Evolutionary conservation across 176 grass and related monocot species (phyloP).

Genomic region (Oryza brachyantha): DNA sequence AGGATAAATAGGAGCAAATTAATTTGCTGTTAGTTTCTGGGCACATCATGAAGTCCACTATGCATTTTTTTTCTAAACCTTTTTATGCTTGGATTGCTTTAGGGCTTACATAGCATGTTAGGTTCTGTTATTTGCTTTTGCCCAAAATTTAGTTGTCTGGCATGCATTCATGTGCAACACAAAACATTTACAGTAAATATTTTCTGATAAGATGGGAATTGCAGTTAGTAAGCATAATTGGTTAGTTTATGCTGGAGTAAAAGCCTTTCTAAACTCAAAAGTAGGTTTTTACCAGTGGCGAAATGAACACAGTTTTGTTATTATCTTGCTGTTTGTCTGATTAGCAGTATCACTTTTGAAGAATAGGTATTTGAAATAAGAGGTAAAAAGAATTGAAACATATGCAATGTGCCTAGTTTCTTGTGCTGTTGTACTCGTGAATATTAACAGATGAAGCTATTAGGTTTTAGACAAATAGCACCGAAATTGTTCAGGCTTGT

Average conservation of each 20-base stretch:
- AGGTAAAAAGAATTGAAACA: not conserved
- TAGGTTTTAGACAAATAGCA: not conserved
- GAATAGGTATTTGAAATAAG: not conserved
- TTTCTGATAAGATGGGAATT: not conserved
- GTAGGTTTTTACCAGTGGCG: not conserved
- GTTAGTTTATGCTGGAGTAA: not conserved
- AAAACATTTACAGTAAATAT: not conserved
- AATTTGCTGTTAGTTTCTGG: not conserved
- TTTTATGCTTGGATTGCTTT: not conserved
- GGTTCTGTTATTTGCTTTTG: not conserved
- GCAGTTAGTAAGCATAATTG: not conserved
- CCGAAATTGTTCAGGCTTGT: not conserved
- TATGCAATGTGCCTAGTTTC: not conserved
- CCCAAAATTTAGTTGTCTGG: not conserved
- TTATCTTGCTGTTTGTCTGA: not conserved
- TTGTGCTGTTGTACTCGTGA: not conserved
- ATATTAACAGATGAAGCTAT: not conserved
- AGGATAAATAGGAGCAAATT: constrained; percentile 28
- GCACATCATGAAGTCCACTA: not conserved
- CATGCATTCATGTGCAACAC: not conserved
- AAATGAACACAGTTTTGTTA: not conserved
- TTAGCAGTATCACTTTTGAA: not conserved
- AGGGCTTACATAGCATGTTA: constrained; percentile 3
- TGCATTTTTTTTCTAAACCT: not conserved
- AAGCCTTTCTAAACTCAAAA: not conserved